Evolutionary conservation across 2,329 filamentous ascomycete species (phyloP).

Genomic region (Calonectria ilicicola): DNA sequence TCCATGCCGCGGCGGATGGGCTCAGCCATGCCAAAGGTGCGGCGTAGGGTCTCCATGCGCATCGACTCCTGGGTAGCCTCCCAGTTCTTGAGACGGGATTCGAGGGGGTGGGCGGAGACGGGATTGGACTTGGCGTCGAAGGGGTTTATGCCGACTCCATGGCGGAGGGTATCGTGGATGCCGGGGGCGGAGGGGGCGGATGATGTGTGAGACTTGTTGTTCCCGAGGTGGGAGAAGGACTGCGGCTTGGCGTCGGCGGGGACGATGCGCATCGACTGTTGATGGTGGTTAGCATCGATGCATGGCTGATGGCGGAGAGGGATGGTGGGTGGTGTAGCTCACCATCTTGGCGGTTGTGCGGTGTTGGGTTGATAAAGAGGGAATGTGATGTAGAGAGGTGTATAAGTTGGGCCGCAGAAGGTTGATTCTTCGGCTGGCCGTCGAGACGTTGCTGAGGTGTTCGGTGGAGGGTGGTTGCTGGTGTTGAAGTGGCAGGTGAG

Average conservation of each 20-base stretch:
- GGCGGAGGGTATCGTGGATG: constrained; percentile 91
- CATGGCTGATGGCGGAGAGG: constrained; percentile 8
- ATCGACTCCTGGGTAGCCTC: constrained; percentile 87
- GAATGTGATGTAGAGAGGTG: not conserved
- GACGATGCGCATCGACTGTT: constrained; percentile 88
- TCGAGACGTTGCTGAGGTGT: not conserved
- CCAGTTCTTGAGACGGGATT: constrained; percentile 90
- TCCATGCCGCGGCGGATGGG: constrained; percentile 95
- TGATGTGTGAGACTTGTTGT: constrained; percentile 59
- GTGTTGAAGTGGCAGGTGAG: constrained; percentile 24
- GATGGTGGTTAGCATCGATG: constrained; percentile 31
- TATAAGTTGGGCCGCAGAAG: no score
- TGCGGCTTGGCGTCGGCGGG: constrained; percentile 76
- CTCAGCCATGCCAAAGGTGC: constrained; percentile 92
- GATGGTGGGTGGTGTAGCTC: constrained; percentile 42
- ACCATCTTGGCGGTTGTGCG: constrained; percentile 60
- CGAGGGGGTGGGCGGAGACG: constrained; percentile 84
- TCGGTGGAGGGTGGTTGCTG: not conserved
- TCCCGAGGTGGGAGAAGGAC: constrained; percentile 70
- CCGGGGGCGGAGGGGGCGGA: constrained; percentile 92
- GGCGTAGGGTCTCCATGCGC: constrained; percentile 89
- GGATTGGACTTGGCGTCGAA: constrained; percentile 60
- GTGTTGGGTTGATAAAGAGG: not conserved
- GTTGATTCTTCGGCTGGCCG: not conserved
- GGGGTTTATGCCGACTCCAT: constrained; percentile 78